Base-by-base conservation (phyloP, 139 green algal species). In the Coelastrella sp. region DNA sequence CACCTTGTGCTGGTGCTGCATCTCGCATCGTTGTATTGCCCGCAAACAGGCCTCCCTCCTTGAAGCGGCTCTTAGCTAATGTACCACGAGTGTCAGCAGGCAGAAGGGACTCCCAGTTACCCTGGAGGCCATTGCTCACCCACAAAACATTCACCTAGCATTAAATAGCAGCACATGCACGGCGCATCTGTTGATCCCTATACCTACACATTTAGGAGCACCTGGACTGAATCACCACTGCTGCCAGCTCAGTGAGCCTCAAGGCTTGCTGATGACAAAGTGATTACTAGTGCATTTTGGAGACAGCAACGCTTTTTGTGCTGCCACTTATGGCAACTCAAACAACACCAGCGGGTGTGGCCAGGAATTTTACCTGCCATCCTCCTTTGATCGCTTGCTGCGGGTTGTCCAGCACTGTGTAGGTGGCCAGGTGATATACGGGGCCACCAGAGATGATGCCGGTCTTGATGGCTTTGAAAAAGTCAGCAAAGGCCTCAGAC, bases 101-200 rank as follows among this genome's bases (percentile, higher is more conserved):
- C 59, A 56, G 61, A 76, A 59, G 35, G n/a, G 57, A 61, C 84
- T 93, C 91, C 87, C 87, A 93, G 59, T 90, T 24, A 0, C 8
- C 7, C 4, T 61, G 19, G 75, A 78, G 66, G 61, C 63, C 65
- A 61, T 93, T 93, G 35, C 89, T 25, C 22, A 93, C n/a, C 91
- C 91, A 93, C 68, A 93, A 84, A 35, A 93, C 87, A 27, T 90
- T 70, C 9, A 90, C 86, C 75, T 90, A 11, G 25, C 22, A 57
- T 11, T 1, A 22, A 82, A n/a, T 7, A 82, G 76, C 76, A 82
- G 25, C 27, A 59, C 9, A 22, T 27, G 73, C 22, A 35, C 35
- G 35, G 35, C 35, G 35, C 35, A 49, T 49, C 35, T 49, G 35
- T 49, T 49, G 35, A 49, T 49, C 35, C 35, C 35, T 49, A 49